Evolutionary conservation across 2,329 filamentous ascomycete species (phyloP).

Genomic region (Arthrobotrys sphaeroides): DNA sequence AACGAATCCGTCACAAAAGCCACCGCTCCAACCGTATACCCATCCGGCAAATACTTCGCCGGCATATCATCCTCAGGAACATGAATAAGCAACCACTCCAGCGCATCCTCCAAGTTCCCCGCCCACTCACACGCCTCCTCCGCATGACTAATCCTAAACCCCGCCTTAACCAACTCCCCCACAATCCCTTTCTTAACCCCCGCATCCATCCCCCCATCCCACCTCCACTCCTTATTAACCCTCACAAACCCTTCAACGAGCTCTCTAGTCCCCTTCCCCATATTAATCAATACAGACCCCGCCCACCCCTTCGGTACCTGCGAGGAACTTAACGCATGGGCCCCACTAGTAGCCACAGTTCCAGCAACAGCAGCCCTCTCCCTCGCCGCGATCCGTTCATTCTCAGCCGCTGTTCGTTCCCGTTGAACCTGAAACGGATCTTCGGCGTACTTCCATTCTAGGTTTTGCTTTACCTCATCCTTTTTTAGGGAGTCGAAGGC

Average conservation of each 20-base stretch:
- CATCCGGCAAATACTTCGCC: slow-evolving; percentile 87
- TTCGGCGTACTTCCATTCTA: slow-evolving; percentile 90
- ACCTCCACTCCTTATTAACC: slow-evolving; percentile 81
- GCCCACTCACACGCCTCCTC: slow-evolving; percentile 87
- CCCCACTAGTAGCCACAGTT: slow-evolving; percentile 27
- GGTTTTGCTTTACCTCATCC: slow-evolving; percentile 79
- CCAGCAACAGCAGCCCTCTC: slow-evolving; percentile 69
- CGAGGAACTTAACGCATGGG: slow-evolving; percentile 22
- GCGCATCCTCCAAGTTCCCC: slow-evolving; percentile 88
- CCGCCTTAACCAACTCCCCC: slow-evolving; percentile 78
- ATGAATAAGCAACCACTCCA: slow-evolving; percentile 96
- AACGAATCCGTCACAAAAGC: slow-evolving; percentile 68
- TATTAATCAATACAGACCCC: slow-evolving; percentile 87
- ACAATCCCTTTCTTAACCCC: no score
- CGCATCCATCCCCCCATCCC: no score
- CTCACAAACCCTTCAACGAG: slow-evolving; percentile 83
- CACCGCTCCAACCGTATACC: slow-evolving; percentile 87
- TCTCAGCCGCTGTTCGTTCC: slow-evolving; percentile 80
- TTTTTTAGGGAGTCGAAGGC: slow-evolving; percentile 85
- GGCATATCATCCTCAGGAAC: slow-evolving; percentile 98
- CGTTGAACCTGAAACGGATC: slow-evolving; percentile 86
- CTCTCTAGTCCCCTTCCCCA: slow-evolving; percentile 81
- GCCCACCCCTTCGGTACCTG: slow-evolving; percentile 79
- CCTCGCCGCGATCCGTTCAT: slow-evolving; percentile 72
- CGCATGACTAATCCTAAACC: slow-evolving; percentile 87